Evolutionary conservation across 1,284 basidiomycete species (phyloP).

Genomic region (Trichosporon sp.): DNA sequence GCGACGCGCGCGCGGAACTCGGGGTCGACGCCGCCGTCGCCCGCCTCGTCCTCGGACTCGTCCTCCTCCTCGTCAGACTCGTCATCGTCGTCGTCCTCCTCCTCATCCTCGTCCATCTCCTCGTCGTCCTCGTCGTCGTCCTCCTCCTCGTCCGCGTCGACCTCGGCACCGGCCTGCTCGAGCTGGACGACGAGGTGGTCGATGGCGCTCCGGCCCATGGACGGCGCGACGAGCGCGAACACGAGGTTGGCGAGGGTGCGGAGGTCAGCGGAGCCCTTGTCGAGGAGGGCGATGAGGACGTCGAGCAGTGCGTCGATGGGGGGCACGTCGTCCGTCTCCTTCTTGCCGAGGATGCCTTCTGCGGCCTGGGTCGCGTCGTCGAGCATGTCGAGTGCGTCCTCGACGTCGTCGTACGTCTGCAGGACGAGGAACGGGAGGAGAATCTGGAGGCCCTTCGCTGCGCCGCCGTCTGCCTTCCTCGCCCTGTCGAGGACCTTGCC

Average conservation of each 20-base stretch:
- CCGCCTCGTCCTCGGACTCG: conserved; percentile 33
- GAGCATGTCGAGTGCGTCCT: conserved; percentile 58
- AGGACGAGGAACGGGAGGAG: conserved; percentile 65
- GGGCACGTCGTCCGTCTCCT: conserved; percentile 29
- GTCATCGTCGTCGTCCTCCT: conserved; percentile 43
- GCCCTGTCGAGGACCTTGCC: conserved; percentile 45
- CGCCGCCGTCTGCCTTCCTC: conserved; percentile 54
- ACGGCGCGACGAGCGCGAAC: conserved; percentile 69
- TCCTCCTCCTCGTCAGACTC: conserved; percentile 35
- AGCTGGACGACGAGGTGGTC: conserved; percentile 86
- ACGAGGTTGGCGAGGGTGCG: conserved; percentile 75
- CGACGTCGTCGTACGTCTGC: conserved; percentile 64
- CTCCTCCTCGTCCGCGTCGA: conserved; percentile 54
- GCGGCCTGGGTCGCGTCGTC: conserved; percentile 47
- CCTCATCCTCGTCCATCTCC: conserved; percentile 36
- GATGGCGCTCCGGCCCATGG: conserved; percentile 68
- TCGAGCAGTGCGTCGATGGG: conserved; percentile 84
- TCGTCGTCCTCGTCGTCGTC: conserved; percentile 26
- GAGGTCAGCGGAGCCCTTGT: conserved; percentile 76
- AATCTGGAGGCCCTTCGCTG: conserved; percentile 60
- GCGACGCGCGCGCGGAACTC: conserved; percentile 73
- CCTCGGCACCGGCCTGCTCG: conserved; percentile 54
- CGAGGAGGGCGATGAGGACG: conserved; percentile 79
- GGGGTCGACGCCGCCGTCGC: conserved; percentile 56
- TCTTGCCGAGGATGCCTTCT: conserved; percentile 11